Evolutionary conservation across 202 grass and related monocot genomes (phyloP).

Genomic region (Elaeis oleifera): DNA sequence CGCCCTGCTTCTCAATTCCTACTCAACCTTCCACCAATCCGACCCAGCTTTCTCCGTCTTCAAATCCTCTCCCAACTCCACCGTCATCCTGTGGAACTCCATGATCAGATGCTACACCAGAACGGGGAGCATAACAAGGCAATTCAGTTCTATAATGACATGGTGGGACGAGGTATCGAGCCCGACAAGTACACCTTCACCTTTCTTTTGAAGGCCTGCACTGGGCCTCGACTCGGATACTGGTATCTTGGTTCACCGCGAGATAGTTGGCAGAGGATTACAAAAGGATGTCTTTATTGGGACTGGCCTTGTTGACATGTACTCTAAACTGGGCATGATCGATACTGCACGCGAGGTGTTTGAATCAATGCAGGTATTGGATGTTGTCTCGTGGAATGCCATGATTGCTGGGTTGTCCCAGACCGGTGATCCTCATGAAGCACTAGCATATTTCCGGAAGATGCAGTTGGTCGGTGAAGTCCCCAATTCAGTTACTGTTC

Average conservation of each 20-base stretch:
- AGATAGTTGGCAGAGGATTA: constrained; percentile 16
- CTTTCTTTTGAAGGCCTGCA: constrained; percentile 34
- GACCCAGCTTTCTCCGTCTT: constrained; percentile 19
- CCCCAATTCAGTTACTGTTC: constrained; percentile 33
- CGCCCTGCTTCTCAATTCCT: constrained; percentile 15
- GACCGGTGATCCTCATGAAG: constrained; percentile 14
- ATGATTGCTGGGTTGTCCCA: constrained; percentile 36
- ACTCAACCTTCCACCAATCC: constrained; percentile 10
- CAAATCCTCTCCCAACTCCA: constrained; percentile 5
- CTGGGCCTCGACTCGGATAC: constrained; percentile 13
- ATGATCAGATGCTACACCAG: constrained; percentile 28
- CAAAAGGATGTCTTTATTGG: constrained; percentile 28
- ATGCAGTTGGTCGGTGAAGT: constrained; percentile 28
- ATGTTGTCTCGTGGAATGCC: constrained; percentile 33
- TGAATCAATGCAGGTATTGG: constrained; percentile 28
- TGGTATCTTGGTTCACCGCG: constrained; percentile 13
- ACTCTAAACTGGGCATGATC: constrained; percentile 27
- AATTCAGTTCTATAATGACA: constrained; percentile 16
- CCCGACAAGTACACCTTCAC: constrained; percentile 43
- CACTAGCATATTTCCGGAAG: constrained; percentile 23
- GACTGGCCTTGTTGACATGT: constrained; percentile 33
- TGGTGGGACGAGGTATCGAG: constrained; percentile 3
- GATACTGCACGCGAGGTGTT: constrained; percentile 27
- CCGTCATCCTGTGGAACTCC: constrained; percentile 16
- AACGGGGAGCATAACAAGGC: constrained; percentile 10